A percentile compares a stretch with the other conserved stretches of the same genome.
These are phyloP conservation scores for Epichloe gansuensis DNA, from an alignment of 2,329 filamentous ascomycete genomes.

Conservation along the genomic window DNA sequence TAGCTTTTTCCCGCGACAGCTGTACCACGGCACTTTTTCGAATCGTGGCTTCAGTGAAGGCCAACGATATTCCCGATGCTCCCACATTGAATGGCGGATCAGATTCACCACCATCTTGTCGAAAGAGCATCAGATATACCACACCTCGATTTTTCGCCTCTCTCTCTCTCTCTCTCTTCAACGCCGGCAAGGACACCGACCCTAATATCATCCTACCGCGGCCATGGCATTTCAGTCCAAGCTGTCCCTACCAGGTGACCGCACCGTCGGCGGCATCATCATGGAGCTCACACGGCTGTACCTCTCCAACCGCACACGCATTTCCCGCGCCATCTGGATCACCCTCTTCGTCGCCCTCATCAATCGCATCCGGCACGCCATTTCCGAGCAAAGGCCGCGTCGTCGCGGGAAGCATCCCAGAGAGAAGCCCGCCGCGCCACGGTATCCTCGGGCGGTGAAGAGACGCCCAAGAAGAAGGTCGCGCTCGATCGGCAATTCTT, in stretches of 20 bases:
- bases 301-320: constrained; percentile 64
- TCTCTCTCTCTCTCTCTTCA: not conserved
- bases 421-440: constrained; percentile 35
- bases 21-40: too few relatives aligned
- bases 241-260: constrained; percentile 46
- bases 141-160: not conserved
- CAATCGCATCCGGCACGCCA: constrained; percentile 81
- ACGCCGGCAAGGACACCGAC: too few relatives aligned
- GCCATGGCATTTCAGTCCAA: constrained; percentile 69
- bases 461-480: constrained; percentile 59
- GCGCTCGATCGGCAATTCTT: constrained; percentile 80
- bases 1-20: not conserved
- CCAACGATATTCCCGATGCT: too few relatives aligned
- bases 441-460: constrained; percentile 27
- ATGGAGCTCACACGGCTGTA: constrained; percentile 60
- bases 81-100: too few relatives aligned
- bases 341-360: constrained; percentile 68
- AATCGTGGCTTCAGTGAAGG: too few relatives aligned
- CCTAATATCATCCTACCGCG: not conserved
- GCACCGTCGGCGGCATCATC: constrained; percentile 52
- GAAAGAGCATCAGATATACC: too few relatives aligned
- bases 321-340: constrained; percentile 75
- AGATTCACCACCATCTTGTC: too few relatives aligned
- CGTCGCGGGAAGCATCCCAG: constrained; percentile 51
- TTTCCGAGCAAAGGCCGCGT: constrained; percentile 82